Evolutionary conservation across 352 stramenopile genomes (phyloP), one percentile per base, ranked within the genome.

Genomic region (Pythium phragmiticola): DNA sequence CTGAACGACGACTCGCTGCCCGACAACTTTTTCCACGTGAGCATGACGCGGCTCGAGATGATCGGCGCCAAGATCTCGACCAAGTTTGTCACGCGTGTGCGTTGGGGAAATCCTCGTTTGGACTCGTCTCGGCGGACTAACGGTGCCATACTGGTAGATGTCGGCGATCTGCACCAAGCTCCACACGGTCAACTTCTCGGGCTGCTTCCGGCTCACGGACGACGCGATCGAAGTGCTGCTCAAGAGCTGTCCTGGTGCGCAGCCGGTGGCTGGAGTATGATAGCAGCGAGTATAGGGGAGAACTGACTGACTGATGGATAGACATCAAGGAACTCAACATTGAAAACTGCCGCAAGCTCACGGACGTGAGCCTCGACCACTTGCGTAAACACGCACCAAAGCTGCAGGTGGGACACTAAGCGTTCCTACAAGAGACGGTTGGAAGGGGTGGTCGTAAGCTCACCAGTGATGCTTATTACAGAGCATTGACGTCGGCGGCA

Each of bases 291-390:
- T 1, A 55, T 6, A 1, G 48, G 6, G 12, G 14, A 39, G 34
- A 26, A 39, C 4, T 54, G n/a, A 59, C 21, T 54, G n/a, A 50
- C 21, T 14, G 9, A 12, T 14, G 36, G 37, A 30, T 58, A 94
- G 87, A 96, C 0, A 84, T 96, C 19, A 94, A 92, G 71, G 86
- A 96, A 7, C 63, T 96, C 50, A 94, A 94, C 58, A 74, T 96
- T 43, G 84, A 94, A 66, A 96, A 96, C 72, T 96, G 88, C 68
- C 88, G 88, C 49, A 96, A 96, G 57, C 70, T 96, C 50, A 94
- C 84, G 45, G 87, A 96, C 55, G 26, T 66, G 58, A 84, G 86
- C 49, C 74, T 96, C 11, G 79, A 90, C 47, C 76, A 92, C 66
- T 41, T 96, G 53, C 82, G 84, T 50, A 91, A 93, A 65, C 68